Evolutionary conservation across 208 protist species (phyloP).

Genomic region (Leishmania amazonensis): DNA sequence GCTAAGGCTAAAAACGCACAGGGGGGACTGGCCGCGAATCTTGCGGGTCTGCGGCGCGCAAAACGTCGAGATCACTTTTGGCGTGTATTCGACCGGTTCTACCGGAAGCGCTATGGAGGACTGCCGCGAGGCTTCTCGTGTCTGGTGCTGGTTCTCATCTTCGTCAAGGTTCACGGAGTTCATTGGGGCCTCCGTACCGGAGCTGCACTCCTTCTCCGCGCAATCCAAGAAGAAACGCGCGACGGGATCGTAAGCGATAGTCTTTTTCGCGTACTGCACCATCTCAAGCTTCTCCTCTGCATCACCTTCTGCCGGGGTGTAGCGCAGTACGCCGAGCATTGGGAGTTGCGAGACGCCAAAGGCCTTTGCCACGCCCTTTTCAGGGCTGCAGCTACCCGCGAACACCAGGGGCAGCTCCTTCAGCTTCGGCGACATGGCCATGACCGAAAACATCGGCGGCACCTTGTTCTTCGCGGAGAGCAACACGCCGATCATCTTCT

Average conservation of each 20-base stretch:
- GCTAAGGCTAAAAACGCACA: slow-evolving; percentile 59
- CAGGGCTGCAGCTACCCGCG: slow-evolving; percentile 31
- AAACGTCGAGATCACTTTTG: slow-evolving; percentile 36
- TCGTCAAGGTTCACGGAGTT: slow-evolving; percentile 13
- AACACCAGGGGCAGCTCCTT: slow-evolving; percentile 77
- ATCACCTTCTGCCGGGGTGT: slow-evolving; percentile 12
- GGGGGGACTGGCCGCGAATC: slow-evolving; percentile 20
- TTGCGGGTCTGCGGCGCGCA: slow-evolving; percentile 47
- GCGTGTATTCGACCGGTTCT: slow-evolving; percentile 25
- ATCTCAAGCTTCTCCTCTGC: slow-evolving; percentile 35
- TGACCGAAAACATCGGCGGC: slow-evolving; percentile 81
- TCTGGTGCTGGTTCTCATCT: neutral
- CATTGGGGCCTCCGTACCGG: neutral
- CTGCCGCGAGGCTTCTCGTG: slow-evolving; percentile 1
- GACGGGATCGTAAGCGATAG: slow-evolving; percentile 70
- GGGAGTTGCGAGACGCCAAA: slow-evolving; percentile 62
- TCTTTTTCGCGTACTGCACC: slow-evolving; percentile 40
- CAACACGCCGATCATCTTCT: slow-evolving; percentile 60
- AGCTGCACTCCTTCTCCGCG: slow-evolving; percentile 10
- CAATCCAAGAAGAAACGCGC: slow-evolving; percentile 67
- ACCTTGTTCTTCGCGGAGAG: slow-evolving; percentile 81
- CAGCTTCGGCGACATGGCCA: slow-evolving; percentile 74
- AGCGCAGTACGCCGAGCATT: slow-evolving; percentile 51
- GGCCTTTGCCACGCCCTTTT: slow-evolving; percentile 26
- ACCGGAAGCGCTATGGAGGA: slow-evolving; percentile 29